Evolutionary conservation across 805 yeast species (phyloP), one percentile per base, ranked within the genome.

Genomic region (Monosporozyma solicola): DNA sequence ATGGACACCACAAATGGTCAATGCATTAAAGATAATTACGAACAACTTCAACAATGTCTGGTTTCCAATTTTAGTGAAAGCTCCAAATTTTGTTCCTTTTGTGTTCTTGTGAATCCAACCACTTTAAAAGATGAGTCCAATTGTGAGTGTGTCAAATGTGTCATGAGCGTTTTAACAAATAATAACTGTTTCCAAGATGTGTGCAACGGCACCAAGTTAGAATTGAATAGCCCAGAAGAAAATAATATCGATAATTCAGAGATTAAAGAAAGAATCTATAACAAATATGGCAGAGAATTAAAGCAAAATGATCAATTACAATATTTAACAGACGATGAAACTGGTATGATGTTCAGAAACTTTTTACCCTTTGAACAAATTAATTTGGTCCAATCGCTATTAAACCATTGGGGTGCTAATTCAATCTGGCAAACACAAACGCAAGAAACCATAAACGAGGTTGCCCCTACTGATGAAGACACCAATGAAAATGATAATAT

Each of bases 121-220:
- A 47, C 54, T 13, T 45, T 55, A 29, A 47, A 54, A 31, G 61
- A 55, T 50, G 35, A 47, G 3, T 54, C 57, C 39, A 59, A 61
- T 44, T 62, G 64, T 52, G 54, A 51, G 8, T 62, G 66, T 52
- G 45, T 60, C 6, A 57, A 59, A 47, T 62, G 66, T 48, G 54
- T 54, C 3, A 15, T 57, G 9, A 51, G 47, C 8, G 54, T 59
- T 7, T 43, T 60, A n/a, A 39, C 35, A 24, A 16, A 27, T 10
- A 41, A 53, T n/a, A 39, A 33, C 24, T 61, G 65, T 48, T 57
- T 57, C 33, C 27, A 45, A 22, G 50, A 54, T 11, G 46, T 51
- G 46, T 59, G 63, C 44, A 22, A 54, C 6, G 48, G 49, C 24
- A 29, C 35, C 20, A 27, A 44, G n/a, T 24, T 35, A n/a, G n/a